Percentiles rank a stretch among this genome's conserved stretches.
phyloP scores from a whole-genome alignment of 257 asterid genomes.

The Solanum rostratum region DNA sequence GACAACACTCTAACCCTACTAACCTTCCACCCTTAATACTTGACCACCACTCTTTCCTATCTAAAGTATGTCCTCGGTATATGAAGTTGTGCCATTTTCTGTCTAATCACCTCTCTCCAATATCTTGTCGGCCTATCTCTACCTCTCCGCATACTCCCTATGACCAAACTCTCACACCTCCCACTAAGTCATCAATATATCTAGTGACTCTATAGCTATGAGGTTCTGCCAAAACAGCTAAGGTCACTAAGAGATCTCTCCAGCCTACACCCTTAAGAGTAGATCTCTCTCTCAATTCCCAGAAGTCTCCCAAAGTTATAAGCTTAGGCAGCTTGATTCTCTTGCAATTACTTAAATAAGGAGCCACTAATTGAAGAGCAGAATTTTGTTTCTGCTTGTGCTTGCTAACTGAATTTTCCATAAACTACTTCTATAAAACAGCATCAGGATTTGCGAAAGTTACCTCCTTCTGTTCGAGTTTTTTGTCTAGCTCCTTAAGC shows the following conservation, averaged over 20 bases:
- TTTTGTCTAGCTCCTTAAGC: slow-evolving; percentile 82
- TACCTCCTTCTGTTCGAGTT: slow-evolving; percentile 93
- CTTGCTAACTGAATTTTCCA: background rate
- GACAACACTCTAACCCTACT: no score
- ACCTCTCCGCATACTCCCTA: no score
- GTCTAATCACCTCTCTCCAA: no score
- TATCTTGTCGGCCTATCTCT: no score
- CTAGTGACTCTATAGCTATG: background rate
- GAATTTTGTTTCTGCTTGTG: background rate
- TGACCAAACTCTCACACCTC: no score
- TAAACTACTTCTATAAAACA: background rate
- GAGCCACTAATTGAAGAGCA: background rate
- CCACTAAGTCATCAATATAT: no score
- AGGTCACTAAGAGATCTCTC: background rate
- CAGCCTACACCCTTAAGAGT: background rate
- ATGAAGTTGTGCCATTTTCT: no score
- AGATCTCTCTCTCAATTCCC: background rate
- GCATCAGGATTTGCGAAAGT: background rate
- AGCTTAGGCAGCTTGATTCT: background rate
- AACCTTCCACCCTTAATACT: no score
- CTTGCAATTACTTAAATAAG: background rate
- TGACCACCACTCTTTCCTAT: no score
- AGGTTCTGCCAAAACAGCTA: background rate
- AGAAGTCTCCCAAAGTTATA: background rate
- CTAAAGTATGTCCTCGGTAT: no score